These are phyloP conservation scores for Citrus sp. DNA, from an alignment of 345 rosid genomes.

Conservation along the genomic window DNA sequence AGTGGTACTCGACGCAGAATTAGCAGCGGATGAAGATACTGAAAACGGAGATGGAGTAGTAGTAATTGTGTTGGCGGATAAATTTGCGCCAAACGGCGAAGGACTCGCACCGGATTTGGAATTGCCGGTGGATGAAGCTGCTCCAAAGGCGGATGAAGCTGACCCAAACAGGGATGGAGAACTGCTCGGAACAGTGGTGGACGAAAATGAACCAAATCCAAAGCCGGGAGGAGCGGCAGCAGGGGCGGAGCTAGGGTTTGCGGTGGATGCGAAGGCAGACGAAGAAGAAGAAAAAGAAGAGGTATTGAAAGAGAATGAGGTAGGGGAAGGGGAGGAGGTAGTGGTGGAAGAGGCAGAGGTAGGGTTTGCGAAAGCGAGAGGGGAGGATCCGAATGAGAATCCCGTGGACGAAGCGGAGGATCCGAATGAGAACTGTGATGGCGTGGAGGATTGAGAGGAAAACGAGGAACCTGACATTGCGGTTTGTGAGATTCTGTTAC, in stretches of 20 bases:
- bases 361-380: slow-evolving; percentile 26
- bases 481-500: not conserved
- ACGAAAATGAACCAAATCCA: slow-evolving; percentile 24
- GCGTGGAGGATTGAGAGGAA: slow-evolving; percentile 12
- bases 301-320: slow-evolving; percentile 30
- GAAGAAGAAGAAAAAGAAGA: slow-evolving; percentile 9
- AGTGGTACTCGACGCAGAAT: not conserved
- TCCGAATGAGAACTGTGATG: slow-evolving; percentile 35
- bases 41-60: slow-evolving; percentile 23
- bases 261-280: not conserved
- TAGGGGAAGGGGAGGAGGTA: no score
- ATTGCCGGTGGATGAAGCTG: slow-evolving; percentile 15
- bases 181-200: slow-evolving; percentile 20
- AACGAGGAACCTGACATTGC: slow-evolving; percentile 37
- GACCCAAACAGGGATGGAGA: slow-evolving; percentile 28
- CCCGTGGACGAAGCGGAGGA: slow-evolving; percentile 35
- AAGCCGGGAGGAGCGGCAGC: slow-evolving; percentile 27
- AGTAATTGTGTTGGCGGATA: slow-evolving; percentile 15
- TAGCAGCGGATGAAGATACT: slow-evolving; percentile 9
- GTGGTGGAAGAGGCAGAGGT: slow-evolving; percentile 27
- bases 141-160: slow-evolving; percentile 28
- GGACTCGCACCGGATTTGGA: slow-evolving; percentile 12
- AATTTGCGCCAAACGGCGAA: slow-evolving; percentile 22
- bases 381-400: slow-evolving; percentile 39
- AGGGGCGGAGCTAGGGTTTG: slow-evolving; percentile 35